A percentile compares a stretch with the other conserved stretches of the same genome.
Evolutionary conservation across 1,284 basidiomycete species (phyloP).

Genomic region (Pulchroboletus neoregius): DNA sequence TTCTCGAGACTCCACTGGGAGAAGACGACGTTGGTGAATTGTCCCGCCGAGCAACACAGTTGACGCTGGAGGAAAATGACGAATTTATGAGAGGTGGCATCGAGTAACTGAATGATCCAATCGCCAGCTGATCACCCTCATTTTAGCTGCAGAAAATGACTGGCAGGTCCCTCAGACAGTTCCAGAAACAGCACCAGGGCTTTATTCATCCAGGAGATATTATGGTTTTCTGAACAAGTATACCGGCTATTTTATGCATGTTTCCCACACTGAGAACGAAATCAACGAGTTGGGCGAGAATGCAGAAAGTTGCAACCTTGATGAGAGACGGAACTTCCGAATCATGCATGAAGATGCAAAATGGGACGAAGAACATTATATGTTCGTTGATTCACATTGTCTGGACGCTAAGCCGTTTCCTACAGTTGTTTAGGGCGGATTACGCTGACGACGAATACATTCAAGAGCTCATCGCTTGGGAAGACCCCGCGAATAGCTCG

Average conservation of each 20-base stretch:
- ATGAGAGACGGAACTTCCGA: constrained; percentile 49
- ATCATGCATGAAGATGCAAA: constrained; percentile 62
- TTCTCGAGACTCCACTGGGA: constrained; percentile 37
- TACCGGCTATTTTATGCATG: constrained; percentile 68
- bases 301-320: constrained; percentile 47
- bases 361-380: constrained; percentile 79
- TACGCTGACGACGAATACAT: constrained; percentile 72
- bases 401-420: not conserved
- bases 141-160: constrained; percentile 65
- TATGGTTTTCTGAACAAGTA: constrained; percentile 76
- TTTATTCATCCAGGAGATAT: constrained; percentile 42
- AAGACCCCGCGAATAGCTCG: constrained; percentile 43
- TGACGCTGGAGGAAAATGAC: constrained; percentile 49
- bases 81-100: constrained; percentile 57
- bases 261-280: constrained; percentile 70
- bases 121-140: constrained; percentile 6
- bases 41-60: constrained; percentile 34
- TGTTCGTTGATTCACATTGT: constrained; percentile 43
- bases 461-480: constrained; percentile 61
- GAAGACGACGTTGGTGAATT: constrained; percentile 42
- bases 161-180: constrained; percentile 70
- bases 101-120: not conserved
- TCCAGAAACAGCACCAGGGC: constrained; percentile 38
- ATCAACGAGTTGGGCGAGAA: constrained; percentile 71
- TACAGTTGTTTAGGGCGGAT: constrained; percentile 56